phyloP scores from a whole-genome alignment of 345 rosid species.

The Eucalyptus sp. region DNA sequence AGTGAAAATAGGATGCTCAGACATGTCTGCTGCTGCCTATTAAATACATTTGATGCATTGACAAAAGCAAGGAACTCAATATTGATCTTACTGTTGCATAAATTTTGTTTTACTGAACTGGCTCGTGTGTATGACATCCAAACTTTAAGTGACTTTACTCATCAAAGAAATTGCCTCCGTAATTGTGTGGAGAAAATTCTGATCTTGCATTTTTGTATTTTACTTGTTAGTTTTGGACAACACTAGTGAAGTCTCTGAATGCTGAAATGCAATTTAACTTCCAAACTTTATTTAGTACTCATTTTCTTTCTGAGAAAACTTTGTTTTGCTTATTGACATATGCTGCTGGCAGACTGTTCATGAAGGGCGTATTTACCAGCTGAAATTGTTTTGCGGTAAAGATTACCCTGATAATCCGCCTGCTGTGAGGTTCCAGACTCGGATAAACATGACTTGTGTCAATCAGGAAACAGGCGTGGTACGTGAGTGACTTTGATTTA shows the following conservation, averaged over 20 bases:
- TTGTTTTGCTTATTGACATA: not conserved
- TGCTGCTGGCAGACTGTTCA: conserved; percentile 54
- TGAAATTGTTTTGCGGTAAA: conserved; percentile 61
- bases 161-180: not conserved
- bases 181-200: not conserved
- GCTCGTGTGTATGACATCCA: not conserved
- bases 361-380: conserved; percentile 77
- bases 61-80: not conserved
- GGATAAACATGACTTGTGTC: conserved; percentile 70
- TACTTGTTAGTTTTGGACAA: not conserved
- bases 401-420: conserved; percentile 80
- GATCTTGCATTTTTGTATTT: not conserved
- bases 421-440: conserved; percentile 59
- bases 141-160: not conserved
- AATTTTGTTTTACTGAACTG: not conserved
- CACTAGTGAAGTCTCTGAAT: not conserved
- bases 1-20: not conserved
- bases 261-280: not conserved
- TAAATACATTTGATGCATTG: not conserved
- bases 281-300: not conserved
- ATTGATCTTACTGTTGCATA: not conserved
- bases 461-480: conserved; percentile 71
- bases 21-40: not conserved
- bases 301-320: not conserved
- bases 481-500: not conserved